Conservation (phyloP, 495 filamentous ascomycete genomes). For the Penicillium turbatum region DNA sequence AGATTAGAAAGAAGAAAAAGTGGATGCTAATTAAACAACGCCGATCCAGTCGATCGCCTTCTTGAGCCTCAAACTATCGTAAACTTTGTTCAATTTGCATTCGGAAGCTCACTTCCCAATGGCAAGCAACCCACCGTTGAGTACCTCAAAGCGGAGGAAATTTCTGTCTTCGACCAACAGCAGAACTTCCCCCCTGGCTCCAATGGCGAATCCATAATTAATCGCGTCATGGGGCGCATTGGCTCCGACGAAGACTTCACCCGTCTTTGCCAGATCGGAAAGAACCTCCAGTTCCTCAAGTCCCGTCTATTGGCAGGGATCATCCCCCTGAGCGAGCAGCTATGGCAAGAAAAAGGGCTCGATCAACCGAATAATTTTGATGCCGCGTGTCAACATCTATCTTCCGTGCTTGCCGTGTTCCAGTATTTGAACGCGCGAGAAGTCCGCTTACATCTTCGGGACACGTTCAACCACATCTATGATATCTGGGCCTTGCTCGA, state of each 20-base stretch:
- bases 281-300: conserved; percentile 29
- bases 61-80: conserved; percentile 19
- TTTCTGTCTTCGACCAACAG: background rate
- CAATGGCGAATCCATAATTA: conserved; percentile 1
- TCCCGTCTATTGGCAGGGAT: conserved; percentile 33
- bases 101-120: conserved; percentile 10
- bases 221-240: conserved; percentile 14
- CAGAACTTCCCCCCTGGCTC: conserved; percentile 8
- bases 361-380: conserved; percentile 26
- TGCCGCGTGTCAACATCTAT: conserved; percentile 27
- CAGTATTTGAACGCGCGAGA: conserved; percentile 24
- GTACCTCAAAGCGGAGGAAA: conserved; percentile 3
- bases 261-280: conserved; percentile 22
- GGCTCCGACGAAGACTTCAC: conserved; percentile 11
- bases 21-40: background rate
- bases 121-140: conserved; percentile 1
- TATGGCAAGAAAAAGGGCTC: conserved; percentile 32
- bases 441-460: conserved; percentile 21
- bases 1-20: background rate
- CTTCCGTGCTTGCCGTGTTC: conserved; percentile 29
- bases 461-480: conserved; percentile 30
- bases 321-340: conserved; percentile 27
- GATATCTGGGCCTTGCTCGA: conserved; percentile 23
- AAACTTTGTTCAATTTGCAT: conserved; percentile 16
- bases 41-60: conserved; percentile 17